A percentile compares a stretch with the other conserved stretches of the same genome.
phyloP scores from a whole-genome alignment of 2,329 filamentous ascomycete species.

The Rhinocladiella mackenziei region DNA sequence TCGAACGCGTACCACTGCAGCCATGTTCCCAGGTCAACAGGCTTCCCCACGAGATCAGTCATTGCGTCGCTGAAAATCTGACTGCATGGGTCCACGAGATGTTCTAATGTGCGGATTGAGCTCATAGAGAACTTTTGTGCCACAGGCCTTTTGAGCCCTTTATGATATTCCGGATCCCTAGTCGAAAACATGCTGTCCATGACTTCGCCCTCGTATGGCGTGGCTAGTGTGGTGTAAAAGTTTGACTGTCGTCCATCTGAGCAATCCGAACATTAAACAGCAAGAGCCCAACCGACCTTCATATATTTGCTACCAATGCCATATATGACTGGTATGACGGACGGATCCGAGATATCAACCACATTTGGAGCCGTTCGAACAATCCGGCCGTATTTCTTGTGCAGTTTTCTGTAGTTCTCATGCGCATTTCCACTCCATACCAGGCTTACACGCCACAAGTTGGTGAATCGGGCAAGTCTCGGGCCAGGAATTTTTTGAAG shows the following conservation, averaged over 20 bases:
- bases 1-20: conserved; percentile 19
- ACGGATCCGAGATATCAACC: conserved; percentile 12
- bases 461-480: conserved; percentile 61
- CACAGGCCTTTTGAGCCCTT: not conserved
- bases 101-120: not conserved
- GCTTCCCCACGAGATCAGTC: not conserved
- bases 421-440: conserved; percentile 38
- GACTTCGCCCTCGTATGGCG: too few species aligned
- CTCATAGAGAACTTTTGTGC: not conserved
- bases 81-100: not conserved
- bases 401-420: conserved; percentile 6
- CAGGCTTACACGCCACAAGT: conserved; percentile 59
- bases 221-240: too few species aligned
- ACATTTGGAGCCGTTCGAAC: conserved; percentile 20
- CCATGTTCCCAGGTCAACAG: conserved; percentile 1
- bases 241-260: too few species aligned
- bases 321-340: conserved; percentile 13
- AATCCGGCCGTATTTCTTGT: conserved; percentile 17
- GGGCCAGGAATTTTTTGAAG: conserved; percentile 54
- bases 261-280: too few species aligned
- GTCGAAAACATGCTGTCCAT: not conserved
- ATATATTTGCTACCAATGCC: conserved; percentile 5
- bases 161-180: not conserved
- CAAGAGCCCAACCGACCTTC: too few species aligned
- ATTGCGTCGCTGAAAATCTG: not conserved